These are phyloP conservation scores for Starmera stellimalicola DNA, from an alignment of 1,139 yeast genomes.

Conservation along the genomic window DNA sequence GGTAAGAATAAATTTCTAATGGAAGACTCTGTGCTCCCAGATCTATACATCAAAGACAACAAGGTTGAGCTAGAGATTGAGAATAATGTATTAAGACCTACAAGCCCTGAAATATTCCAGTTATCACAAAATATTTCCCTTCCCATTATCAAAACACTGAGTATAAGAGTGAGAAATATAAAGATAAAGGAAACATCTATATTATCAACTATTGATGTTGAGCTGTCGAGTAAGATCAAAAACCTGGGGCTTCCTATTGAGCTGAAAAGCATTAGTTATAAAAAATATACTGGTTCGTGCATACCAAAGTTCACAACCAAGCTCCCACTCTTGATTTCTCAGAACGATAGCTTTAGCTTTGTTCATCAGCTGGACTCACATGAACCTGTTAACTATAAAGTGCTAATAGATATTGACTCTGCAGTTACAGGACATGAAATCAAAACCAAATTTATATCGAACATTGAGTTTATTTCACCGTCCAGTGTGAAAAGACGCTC, in stretches of 20 bases:
- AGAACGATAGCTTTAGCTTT: constrained; percentile 27
- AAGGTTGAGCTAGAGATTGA: constrained; percentile 10
- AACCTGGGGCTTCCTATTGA: constrained; percentile 18
- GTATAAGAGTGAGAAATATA: constrained; percentile 47
- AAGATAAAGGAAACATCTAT: constrained; percentile 43
- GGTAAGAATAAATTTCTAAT: constrained; percentile 6
- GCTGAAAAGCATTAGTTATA: constrained; percentile 28
- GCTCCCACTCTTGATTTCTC: constrained; percentile 23
- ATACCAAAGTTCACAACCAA: constrained; percentile 20
- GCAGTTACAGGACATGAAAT: constrained; percentile 25
- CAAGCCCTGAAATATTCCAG: not conserved
- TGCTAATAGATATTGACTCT: constrained; percentile 17
- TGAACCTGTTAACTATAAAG: constrained; percentile 10
- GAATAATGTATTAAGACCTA: constrained; percentile 2
- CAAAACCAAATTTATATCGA: constrained; percentile 53
- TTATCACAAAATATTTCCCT: constrained; percentile 15
- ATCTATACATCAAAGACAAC: constrained; percentile 15
- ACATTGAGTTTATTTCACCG: constrained; percentile 41
- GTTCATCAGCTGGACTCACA: constrained; percentile 33
- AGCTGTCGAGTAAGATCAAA: constrained; percentile 36
- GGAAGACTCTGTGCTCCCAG: constrained; percentile 10
- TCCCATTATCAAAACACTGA: constrained; percentile 40
- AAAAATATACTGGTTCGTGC: constrained; percentile 30
- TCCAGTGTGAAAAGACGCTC: constrained; percentile 9
- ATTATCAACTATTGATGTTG: constrained; percentile 47